These are phyloP conservation scores for Phoma sp. DNA, from an alignment of 2,329 filamentous ascomycete species.

Conservation along the genomic window DNA sequence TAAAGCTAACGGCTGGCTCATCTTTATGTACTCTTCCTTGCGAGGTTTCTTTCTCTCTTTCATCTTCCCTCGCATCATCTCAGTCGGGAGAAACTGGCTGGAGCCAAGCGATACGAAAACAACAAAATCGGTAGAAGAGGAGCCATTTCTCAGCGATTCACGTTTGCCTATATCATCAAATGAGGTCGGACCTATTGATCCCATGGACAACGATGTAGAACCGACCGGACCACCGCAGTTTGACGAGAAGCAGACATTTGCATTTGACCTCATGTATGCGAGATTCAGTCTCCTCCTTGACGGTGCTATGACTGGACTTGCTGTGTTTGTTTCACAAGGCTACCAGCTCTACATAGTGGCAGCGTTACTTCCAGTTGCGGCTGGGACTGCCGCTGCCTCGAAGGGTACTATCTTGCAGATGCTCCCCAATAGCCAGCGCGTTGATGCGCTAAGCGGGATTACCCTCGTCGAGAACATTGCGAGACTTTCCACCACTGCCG, in stretches of 20 bases:
- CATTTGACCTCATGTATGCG: conserved; percentile 73
- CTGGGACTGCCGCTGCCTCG: conserved; percentile 72
- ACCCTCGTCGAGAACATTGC: conserved; percentile 75
- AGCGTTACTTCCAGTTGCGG: conserved; percentile 70
- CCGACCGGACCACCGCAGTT: conserved; percentile 49
- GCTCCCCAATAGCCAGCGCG: conserved; percentile 67
- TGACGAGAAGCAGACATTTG: conserved; percentile 58
- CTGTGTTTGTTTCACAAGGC: conserved; percentile 66
- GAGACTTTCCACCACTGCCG: conserved; percentile 65
- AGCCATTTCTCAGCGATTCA: conserved; percentile 27
- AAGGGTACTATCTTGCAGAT: conserved; percentile 78
- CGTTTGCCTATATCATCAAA: conserved; percentile 33
- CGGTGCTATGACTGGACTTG: conserved; percentile 68
- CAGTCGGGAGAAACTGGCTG: conserved; percentile 52
- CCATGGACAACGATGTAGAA: conserved; percentile 58
- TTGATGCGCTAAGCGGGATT: conserved; percentile 73
- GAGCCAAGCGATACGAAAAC: conserved; percentile 25
- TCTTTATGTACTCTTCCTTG: conserved; percentile 55
- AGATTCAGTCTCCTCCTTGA: conserved; percentile 71
- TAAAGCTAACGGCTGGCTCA: conserved; percentile 55
- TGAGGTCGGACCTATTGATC: conserved; percentile 55
- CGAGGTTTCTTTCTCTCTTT: conserved; percentile 56
- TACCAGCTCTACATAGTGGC: conserved; percentile 76
- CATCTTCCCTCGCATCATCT: conserved; percentile 55
- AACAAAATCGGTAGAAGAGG: conserved; percentile 14